Conservation (phyloP, 148 eudicot genomes). For the Oxyria digyna region DNA sequence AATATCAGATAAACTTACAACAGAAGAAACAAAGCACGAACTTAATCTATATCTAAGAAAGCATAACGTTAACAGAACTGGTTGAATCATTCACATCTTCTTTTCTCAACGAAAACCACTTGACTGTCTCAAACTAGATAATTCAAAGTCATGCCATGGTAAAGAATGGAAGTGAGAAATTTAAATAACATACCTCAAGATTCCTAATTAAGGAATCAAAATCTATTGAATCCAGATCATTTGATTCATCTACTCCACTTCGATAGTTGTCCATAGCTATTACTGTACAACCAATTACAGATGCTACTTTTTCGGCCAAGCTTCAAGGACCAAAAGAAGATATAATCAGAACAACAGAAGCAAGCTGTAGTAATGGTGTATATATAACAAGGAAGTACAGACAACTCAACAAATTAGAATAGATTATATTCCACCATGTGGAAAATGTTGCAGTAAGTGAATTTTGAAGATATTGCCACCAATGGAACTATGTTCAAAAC, state of each 20-base stretch:
- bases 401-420: not conserved
- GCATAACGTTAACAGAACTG: not conserved
- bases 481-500: not conserved
- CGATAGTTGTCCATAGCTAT: slow-evolving; percentile 95
- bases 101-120: not conserved
- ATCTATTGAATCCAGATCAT: slow-evolving; percentile 78
- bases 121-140: not conserved
- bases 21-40: not conserved
- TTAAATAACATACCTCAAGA: slow-evolving; percentile 57
- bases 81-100: not conserved
- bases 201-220: slow-evolving; percentile 65
- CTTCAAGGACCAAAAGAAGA: slow-evolving; percentile 45
- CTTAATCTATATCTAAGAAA: not conserved
- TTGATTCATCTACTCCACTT: slow-evolving; percentile 71
- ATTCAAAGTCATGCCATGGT: not conserved
- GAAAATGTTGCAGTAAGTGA: slow-evolving; percentile 2
- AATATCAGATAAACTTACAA: not conserved
- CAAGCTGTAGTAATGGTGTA: not conserved
- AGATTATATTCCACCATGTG: not conserved
- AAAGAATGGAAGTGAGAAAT: not conserved
- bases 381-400: not conserved
- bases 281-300: slow-evolving; percentile 87
- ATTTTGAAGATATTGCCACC: not conserved
- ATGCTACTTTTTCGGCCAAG: slow-evolving; percentile 93
- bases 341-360: slow-evolving; percentile 7